These are phyloP conservation scores for Neurospora sublineolata DNA, from an alignment of 495 filamentous ascomycete species.

Conservation along the genomic window DNA sequence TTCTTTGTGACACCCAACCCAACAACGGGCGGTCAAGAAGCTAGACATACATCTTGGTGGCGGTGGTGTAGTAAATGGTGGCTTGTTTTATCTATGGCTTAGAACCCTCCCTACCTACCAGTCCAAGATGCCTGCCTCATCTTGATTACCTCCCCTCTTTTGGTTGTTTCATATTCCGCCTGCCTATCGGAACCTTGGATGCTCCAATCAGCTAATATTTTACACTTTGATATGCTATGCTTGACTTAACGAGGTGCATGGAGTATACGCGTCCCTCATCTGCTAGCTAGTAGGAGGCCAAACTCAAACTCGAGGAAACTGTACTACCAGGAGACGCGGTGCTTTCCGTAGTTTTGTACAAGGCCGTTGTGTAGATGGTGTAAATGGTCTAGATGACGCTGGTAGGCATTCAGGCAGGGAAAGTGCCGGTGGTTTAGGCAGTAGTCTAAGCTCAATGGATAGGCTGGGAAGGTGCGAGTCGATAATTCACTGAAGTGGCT, in stretches of 20 bases:
- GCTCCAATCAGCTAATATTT: background rate
- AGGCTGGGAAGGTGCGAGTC: background rate
- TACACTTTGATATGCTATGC: background rate
- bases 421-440: background rate
- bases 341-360: background rate
- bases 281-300: too few species aligned
- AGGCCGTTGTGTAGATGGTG: background rate
- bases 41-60: background rate
- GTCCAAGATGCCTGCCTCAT: background rate
- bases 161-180: background rate
- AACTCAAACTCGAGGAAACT: too few species aligned
- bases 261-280: background rate
- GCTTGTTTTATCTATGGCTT: background rate
- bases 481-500: background rate
- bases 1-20: background rate
- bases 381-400: background rate
- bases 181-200: background rate
- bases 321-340: too few species aligned
- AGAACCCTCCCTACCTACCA: background rate
- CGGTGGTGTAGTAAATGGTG: background rate
- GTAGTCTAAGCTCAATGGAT: background rate
- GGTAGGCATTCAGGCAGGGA: background rate
- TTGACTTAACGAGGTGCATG: background rate
- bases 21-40: background rate
- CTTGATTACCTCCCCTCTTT: background rate